Evolutionary conservation across 129 eudicot genomes (phyloP).

Genomic region (Kitagawia praeruptora): DNA sequence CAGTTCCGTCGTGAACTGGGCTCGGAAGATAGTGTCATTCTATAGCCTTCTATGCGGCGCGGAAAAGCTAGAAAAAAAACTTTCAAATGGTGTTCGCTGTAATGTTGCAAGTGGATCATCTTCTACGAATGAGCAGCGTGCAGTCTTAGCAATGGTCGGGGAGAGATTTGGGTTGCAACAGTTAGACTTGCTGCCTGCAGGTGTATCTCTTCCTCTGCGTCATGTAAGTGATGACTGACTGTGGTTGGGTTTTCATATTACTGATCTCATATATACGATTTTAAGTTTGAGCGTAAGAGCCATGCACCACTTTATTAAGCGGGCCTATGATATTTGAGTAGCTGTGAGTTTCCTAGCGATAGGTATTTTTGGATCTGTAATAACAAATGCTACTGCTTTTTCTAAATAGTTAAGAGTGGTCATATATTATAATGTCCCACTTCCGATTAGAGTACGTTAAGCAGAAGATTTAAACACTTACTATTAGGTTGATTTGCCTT

Average conservation of each 20-base stretch:
- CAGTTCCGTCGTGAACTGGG: conserved; percentile 74
- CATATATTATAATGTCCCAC: not conserved
- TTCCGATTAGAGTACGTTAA: not conserved
- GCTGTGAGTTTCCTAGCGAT: not conserved
- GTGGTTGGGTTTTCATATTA: not conserved
- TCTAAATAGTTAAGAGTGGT: not conserved
- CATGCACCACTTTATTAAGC: not conserved
- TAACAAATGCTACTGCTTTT: not conserved
- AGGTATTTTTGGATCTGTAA: not conserved
- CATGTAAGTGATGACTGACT: conserved; percentile 56
- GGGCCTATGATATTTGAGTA: not conserved
- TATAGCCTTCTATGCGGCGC: conserved; percentile 88
- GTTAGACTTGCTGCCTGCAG: conserved; percentile 86
- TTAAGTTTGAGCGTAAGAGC: not conserved
- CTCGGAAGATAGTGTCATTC: conserved; percentile 83
- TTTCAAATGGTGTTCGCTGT: conserved; percentile 71
- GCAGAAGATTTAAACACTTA: not conserved
- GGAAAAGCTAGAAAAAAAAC: conserved; percentile 37
- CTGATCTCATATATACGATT: not conserved
- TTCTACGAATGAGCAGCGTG: conserved; percentile 58
- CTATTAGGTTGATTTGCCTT: not conserved
- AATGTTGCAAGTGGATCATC: conserved; percentile 67
- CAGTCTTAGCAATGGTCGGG: conserved; percentile 92
- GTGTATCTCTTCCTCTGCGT: conserved; percentile 90
- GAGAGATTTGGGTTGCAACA: conserved; percentile 91